A percentile compares a stretch with the other conserved stretches of the same genome.
Evolutionary conservation across 192 early-diverging fungal species (phyloP).

Genomic region (Rhizoclosmatium globosum): DNA sequence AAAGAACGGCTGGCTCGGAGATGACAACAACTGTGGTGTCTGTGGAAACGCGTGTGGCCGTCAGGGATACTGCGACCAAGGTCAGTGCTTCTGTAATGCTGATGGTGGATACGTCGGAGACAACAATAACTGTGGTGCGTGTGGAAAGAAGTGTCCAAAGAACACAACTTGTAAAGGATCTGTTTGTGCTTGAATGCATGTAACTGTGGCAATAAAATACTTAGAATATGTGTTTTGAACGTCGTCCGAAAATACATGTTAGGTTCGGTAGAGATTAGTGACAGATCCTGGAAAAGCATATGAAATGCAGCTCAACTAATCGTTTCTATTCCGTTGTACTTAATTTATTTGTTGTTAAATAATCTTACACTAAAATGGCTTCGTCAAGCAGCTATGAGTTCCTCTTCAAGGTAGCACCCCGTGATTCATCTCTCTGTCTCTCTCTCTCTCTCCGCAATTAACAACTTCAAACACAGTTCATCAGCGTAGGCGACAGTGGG

Average conservation of each 20-base stretch:
- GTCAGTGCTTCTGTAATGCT: not conserved
- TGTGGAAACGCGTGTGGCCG: not conserved
- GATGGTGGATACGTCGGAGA: not conserved
- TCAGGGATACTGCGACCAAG: not conserved
- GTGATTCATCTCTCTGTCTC: not conserved
- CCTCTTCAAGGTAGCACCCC: conserved; percentile 30
- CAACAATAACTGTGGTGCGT: not conserved
- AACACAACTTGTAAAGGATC: not conserved
- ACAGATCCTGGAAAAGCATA: not conserved
- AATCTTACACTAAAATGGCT: not conserved
- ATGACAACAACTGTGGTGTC: not conserved
- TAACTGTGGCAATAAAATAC: not conserved
- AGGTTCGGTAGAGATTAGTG: not conserved
- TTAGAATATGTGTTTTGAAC: not conserved
- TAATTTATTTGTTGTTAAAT: not conserved
- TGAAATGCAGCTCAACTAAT: not conserved
- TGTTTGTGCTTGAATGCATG: not conserved
- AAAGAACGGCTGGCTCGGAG: not conserved
- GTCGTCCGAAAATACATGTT: not conserved
- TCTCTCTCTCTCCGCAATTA: not conserved
- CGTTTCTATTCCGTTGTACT: not conserved
- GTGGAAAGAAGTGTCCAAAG: not conserved
- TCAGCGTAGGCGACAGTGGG: conserved; percentile 51
- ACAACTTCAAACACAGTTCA: conserved; percentile 14
- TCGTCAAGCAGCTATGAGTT: conserved; percentile 14